These are phyloP conservation scores for Macrolepiota dolichaula DNA, from an alignment of 768 basidiomycete species.

Conservation along the genomic window DNA sequence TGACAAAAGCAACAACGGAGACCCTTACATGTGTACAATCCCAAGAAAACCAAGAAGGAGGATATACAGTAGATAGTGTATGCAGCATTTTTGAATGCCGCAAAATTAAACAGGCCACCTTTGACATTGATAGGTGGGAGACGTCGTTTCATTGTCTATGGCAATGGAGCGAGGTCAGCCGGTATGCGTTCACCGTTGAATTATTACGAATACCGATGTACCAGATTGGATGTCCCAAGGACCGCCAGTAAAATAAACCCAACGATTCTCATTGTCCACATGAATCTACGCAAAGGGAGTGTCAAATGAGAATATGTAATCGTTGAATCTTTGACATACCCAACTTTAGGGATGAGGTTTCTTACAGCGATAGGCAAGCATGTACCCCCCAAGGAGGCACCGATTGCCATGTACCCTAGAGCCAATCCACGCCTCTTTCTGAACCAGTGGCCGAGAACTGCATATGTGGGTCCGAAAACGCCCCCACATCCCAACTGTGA, in stretches of 20 bases:
- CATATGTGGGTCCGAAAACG: conserved; percentile 59
- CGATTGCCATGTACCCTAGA: conserved; percentile 61
- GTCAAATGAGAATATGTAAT: neutral
- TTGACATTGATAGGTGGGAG: conserved; percentile 48
- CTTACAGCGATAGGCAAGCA: conserved; percentile 60
- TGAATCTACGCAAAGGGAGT: conserved; percentile 45
- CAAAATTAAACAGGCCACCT: conserved; percentile 57
- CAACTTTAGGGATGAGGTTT: conserved; percentile 46
- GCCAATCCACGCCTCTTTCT: conserved; percentile 54
- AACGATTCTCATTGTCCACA: conserved; percentile 72
- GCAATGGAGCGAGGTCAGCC: neutral
- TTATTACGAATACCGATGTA: neutral
- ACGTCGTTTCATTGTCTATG: conserved; percentile 42
- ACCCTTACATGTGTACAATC: conserved; percentile 59
- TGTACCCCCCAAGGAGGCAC: conserved; percentile 67
- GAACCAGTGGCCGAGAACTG: conserved; percentile 73
- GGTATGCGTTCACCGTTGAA: neutral
- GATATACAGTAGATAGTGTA: conserved; percentile 60
- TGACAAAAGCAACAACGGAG: neutral
- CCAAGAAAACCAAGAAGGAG: conserved; percentile 56
- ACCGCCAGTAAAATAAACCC: conserved; percentile 57
- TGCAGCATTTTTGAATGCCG: conserved; percentile 46
- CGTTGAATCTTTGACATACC: conserved; percentile 22
- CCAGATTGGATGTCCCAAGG: conserved; percentile 50
- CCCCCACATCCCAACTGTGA: conserved; percentile 46